phyloP scores from a whole-genome alignment of 2,329 filamentous ascomycete genomes.

The Pseudogymnoascus sp. region DNA sequence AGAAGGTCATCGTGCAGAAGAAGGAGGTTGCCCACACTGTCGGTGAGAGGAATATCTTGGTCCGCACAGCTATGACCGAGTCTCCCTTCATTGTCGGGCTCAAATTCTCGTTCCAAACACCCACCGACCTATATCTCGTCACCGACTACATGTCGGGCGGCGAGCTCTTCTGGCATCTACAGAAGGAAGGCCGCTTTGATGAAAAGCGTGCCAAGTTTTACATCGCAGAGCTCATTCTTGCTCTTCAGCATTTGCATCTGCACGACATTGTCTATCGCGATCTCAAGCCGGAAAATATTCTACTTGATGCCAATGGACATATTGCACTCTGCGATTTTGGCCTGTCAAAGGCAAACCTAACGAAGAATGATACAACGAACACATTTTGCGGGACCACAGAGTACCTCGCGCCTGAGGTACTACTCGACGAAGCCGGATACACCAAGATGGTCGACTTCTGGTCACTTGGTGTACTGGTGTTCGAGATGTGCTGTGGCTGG shows the following conservation, averaged over 20 bases:
- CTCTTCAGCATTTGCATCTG: slow-evolving; percentile 88
- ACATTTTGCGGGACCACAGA: slow-evolving; percentile 98
- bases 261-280: slow-evolving; percentile 98
- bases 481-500: slow-evolving; percentile 99
- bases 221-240: slow-evolving; percentile 92
- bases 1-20: slow-evolving; percentile 99
- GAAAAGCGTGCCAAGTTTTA: slow-evolving; percentile 97
- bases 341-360: slow-evolving; percentile 92
- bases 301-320: slow-evolving; percentile 93
- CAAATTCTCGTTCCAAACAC: slow-evolving; percentile 98
- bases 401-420: slow-evolving; percentile 89
- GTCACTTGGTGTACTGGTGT: slow-evolving; percentile 94
- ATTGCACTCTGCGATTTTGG: slow-evolving; percentile 98
- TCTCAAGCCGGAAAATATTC: slow-evolving; percentile 93
- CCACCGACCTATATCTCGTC: slow-evolving; percentile 93
- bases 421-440: slow-evolving; percentile 93
- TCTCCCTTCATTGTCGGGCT: slow-evolving; percentile 96
- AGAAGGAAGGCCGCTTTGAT: slow-evolving; percentile 92
- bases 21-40: slow-evolving; percentile 98
- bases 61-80: slow-evolving; percentile 89
- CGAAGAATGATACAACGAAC: slow-evolving; percentile 95
- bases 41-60: slow-evolving; percentile 92
- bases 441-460: slow-evolving; percentile 99
- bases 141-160: slow-evolving; percentile 99
- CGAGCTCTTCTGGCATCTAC: slow-evolving; percentile 96